Conservation (phyloP, 139 green algal species). For the Chlamydomonas sp. region DNA sequence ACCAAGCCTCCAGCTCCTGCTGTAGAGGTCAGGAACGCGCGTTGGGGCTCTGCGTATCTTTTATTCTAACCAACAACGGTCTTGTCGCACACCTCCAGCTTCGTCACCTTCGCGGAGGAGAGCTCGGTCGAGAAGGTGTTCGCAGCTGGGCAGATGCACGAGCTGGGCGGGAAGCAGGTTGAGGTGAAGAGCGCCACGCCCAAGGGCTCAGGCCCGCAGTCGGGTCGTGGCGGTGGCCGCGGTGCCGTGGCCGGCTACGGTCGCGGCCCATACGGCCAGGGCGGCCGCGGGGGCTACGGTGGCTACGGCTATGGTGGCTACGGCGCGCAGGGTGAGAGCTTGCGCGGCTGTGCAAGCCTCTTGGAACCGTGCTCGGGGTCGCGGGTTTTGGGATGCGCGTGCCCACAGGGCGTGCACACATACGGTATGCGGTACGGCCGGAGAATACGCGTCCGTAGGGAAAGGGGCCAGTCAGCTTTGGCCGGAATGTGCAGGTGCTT, state of each 20-base stretch:
- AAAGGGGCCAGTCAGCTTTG: no score
- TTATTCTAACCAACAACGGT: not conserved
- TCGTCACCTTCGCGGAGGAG: slow-evolving; percentile 88
- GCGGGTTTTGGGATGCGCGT: no score
- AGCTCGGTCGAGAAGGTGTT: slow-evolving; percentile 75
- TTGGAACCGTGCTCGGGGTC: no score
- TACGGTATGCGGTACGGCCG: no score
- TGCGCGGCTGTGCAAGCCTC: no score
- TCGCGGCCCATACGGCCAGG: slow-evolving; percentile 2
- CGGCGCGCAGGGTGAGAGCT: slow-evolving; percentile 23
- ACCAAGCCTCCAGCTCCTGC: not conserved
- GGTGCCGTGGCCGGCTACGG: slow-evolving; percentile 7
- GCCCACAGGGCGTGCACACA: no score
- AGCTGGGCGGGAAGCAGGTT: slow-evolving; percentile 80
- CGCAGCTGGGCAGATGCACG: slow-evolving; percentile 70
- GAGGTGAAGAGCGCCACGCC: slow-evolving; percentile 87
- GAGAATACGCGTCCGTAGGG: no score
- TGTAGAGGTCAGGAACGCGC: no score
- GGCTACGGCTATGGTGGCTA: slow-evolving; percentile 25
- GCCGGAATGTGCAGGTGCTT: no score
- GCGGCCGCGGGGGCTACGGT: not conserved
- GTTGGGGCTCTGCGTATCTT: no score
- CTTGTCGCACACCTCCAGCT: slow-evolving; percentile 59
- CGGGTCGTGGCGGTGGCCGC: slow-evolving; percentile 19
- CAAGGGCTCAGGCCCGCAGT: slow-evolving; percentile 68